These are phyloP conservation scores for Colletotrichum endophyticum DNA, from an alignment of 2,329 filamentous ascomycete genomes.

Conservation along the genomic window DNA sequence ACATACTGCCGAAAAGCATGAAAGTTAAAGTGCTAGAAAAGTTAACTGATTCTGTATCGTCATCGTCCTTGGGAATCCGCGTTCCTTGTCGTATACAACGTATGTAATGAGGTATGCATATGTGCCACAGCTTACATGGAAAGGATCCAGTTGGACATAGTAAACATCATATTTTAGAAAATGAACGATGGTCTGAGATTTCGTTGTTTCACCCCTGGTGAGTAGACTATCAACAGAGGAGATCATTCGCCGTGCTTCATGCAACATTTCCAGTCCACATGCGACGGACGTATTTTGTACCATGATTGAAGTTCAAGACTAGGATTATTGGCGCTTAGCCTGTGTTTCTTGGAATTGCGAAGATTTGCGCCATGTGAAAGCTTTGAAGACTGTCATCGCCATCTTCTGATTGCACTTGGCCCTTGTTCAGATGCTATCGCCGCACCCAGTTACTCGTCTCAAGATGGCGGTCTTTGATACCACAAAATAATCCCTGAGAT, in stretches of 20 bases:
- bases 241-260: fast-evolving
- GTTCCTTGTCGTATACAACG: neutral
- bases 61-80: neutral
- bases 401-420: neutral
- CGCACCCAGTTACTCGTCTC: neutral
- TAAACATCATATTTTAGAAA: neutral
- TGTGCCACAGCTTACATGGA: neutral
- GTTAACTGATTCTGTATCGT: neutral
- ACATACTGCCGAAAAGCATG: fast-evolving
- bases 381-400: neutral
- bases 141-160: too few species aligned
- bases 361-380: neutral
- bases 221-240: neutral
- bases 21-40: neutral
- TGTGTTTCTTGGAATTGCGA: fast-evolving
- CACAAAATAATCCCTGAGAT: neutral
- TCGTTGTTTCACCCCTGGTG: fast-evolving
- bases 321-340: fast-evolving
- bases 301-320: fast-evolving
- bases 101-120: neutral
- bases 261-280: neutral
- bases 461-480: fast-evolving
- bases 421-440: too few species aligned
- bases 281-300: neutral
- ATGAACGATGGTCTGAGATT: fast-evolving